Evolutionary conservation across 2,329 filamentous ascomycete genomes (phyloP).

Genomic region (Pseudogymnoascus sp.): DNA sequence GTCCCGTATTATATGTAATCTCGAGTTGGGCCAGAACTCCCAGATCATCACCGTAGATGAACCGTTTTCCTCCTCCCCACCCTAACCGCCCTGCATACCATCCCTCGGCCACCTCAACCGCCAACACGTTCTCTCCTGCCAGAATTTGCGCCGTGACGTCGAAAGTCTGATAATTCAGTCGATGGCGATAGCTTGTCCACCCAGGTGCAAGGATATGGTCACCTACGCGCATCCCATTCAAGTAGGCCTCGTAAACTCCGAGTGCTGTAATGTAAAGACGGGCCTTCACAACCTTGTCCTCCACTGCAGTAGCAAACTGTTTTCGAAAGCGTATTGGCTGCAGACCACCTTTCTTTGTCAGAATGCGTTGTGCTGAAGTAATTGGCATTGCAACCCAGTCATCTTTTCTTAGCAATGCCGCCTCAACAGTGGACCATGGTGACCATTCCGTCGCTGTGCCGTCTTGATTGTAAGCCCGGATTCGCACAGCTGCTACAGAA

Average conservation of each 20-base stretch:
- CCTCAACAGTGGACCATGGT: not conserved
- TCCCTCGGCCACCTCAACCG: constrained; percentile 38
- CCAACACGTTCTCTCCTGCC: constrained; percentile 30
- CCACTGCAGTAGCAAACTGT: not conserved
- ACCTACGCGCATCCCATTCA: constrained; percentile 27
- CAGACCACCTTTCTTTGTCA: constrained; percentile 29
- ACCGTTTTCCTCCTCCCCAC: constrained; percentile 20
- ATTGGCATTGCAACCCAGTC: constrained; percentile 15
- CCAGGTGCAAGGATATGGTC: constrained; percentile 6
- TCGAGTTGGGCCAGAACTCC: constrained; percentile 24
- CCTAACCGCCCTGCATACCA: constrained; percentile 35
- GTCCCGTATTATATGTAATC: constrained; percentile 15
- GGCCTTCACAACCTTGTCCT: not conserved
- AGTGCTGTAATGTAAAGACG: constrained; percentile 31
- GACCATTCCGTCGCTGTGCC: not conserved
- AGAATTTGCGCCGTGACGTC: not conserved
- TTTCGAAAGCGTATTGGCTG: constrained; percentile 24
- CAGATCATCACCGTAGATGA: constrained; percentile 23
- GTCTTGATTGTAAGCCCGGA: constrained; percentile 22
- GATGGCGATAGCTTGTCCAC: not conserved
- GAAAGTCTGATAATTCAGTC: not conserved
- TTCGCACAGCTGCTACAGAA: constrained; percentile 24
- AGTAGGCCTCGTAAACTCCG: constrained; percentile 26
- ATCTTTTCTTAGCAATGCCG: not conserved
- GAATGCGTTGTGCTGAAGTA: constrained; percentile 16